Evolutionary conservation across 2,329 filamentous ascomycete genomes (phyloP), one percentile per base, ranked within the genome.

Genomic region (Sporothrix pseudoabietina): DNA sequence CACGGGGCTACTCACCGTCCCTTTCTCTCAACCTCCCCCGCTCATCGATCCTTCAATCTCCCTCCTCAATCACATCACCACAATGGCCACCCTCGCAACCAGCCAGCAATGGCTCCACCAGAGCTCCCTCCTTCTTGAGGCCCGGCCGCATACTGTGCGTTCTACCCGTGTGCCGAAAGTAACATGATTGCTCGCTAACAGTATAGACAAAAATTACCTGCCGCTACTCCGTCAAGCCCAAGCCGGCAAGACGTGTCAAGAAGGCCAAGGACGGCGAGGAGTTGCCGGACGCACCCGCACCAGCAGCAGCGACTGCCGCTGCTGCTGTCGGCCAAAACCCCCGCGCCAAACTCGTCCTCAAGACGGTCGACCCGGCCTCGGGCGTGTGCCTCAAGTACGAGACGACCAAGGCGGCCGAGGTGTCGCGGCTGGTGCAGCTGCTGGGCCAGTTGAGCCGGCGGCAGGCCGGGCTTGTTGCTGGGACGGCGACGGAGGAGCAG

Each of bases 31-130:
- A 32, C 14, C 63, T 22, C 44, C 22, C 3, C 26, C 52, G 16
- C 5, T 6, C 22, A 30, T 19, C 44, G 44, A 44, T 52, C 12
- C 10, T 52, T 7, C 35, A 8, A 41, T 10, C 47, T 26, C 32
- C 54, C 12, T 54, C 0, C 30, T 22, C 7, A n/a, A 39, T 6
- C 52, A 4, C 10, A 22, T 32, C 30, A 22, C n/a, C 26, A 72
- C 69, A n/a, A 97, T 97, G 94, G 91, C 92, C 2, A 90, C 92
- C 81, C 90, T 97, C 80, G 85, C 87, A 70, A 94, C 93, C 73
- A 92, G 92, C 82, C 91, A 97, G 83, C 91, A 94, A 84, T 99
- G 94, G 92, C 92, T 98, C 77, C 90, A 92, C 78, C 92, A 98
- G 82, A 97, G 95, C 16, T 86, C 90, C 22, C 89, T 94, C 75